Percentiles rank a stretch among this genome's conserved stretches.
phyloP scores from a whole-genome alignment of 192 early-diverging fungal species.

The Linnemannia schmuckeri region DNA sequence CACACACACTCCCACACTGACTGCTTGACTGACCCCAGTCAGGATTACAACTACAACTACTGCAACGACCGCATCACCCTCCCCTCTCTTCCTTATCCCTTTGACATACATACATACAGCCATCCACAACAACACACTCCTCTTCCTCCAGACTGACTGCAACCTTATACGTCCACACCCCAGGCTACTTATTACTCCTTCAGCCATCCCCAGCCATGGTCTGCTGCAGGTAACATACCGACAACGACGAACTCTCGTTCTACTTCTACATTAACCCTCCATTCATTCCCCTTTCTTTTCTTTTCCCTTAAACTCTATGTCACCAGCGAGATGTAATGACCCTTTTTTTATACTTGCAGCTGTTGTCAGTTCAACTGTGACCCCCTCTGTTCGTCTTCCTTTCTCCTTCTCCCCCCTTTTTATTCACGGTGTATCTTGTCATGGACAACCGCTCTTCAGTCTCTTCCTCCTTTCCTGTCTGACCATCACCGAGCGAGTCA shows the following conservation, averaged over 20 bases:
- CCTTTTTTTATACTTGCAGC: not conserved
- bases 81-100: not conserved
- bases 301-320: not conserved
- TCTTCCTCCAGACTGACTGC: not conserved
- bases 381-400: no score
- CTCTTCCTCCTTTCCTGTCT: not conserved
- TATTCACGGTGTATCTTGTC: no score
- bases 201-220: not conserved
- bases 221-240: conserved; percentile 4
- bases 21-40: not conserved
- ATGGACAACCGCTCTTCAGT: not conserved
- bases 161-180: no score
- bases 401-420: no score
- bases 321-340: not conserved
- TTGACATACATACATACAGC: not conserved
- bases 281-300: not conserved
- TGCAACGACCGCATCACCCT: not conserved
- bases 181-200: not conserved
- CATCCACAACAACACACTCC: not conserved
- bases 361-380: no score
- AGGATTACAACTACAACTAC: not conserved
- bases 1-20: not conserved
- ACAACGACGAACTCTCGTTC: no score
- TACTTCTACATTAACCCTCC: not conserved
- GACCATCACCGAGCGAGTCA: no score